Percentiles rank a stretch among this genome's conserved stretches.
These are phyloP conservation scores for Gossypium trilobum DNA, from an alignment of 441 rosid species.

Conservation along the genomic window DNA sequence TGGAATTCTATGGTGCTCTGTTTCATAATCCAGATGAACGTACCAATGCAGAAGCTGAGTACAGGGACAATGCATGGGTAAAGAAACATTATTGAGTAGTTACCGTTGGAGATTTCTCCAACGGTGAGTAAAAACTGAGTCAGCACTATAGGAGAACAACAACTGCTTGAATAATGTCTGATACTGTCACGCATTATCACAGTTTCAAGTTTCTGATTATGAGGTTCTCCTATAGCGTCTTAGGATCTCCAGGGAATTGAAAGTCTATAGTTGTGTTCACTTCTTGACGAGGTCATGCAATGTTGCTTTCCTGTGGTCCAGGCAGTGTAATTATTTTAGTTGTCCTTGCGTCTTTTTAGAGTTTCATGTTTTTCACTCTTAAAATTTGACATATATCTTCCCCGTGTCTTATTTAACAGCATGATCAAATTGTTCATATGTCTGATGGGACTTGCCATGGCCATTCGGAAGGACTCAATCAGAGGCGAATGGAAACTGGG, in stretches of 20 bases:
- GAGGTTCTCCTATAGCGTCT: constrained; percentile 5
- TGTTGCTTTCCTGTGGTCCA: constrained; percentile 3
- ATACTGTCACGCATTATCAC: background rate
- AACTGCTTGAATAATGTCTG: background rate
- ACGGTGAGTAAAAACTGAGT: background rate
- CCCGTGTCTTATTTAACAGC: background rate
- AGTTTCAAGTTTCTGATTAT: background rate
- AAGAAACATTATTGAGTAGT: background rate
- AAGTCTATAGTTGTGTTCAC: constrained; percentile 4
- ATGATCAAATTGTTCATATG: background rate
- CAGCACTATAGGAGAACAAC: background rate
- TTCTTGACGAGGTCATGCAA: constrained; percentile 4
- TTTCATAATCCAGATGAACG: background rate
- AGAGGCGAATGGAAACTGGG: background rate
- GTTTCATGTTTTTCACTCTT: background rate
- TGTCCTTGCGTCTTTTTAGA: background rate
- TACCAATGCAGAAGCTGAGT: background rate
- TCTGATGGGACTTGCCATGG: background rate
- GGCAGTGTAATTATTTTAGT: background rate
- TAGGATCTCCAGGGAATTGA: constrained; percentile 3
- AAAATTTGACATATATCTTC: background rate
- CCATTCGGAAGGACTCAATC: background rate
- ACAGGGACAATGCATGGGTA: constrained; percentile 13
- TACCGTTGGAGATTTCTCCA: background rate
- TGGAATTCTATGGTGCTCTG: background rate